phyloP scores from a whole-genome alignment of 208 protist genomes.

The Tetramitus jugosus region DNA sequence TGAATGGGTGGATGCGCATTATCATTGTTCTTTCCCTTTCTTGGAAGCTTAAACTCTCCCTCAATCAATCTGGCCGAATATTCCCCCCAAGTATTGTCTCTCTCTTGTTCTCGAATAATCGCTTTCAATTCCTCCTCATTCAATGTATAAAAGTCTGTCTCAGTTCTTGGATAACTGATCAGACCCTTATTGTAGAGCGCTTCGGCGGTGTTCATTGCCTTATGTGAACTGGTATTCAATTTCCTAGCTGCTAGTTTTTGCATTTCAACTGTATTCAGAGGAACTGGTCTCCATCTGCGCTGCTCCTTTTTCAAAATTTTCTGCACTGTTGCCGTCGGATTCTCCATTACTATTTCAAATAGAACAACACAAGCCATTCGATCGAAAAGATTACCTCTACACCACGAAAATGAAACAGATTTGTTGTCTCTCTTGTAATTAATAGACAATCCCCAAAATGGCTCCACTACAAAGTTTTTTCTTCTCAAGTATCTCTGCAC shows the following conservation, averaged over 20 bases:
- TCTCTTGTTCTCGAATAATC: conserved; percentile 35
- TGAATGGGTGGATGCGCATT: conserved; percentile 97
- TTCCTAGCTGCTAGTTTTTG: conserved; percentile 86
- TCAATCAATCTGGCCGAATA: conserved; percentile 48
- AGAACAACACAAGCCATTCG: conserved; percentile 36
- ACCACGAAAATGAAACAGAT: conserved; percentile 57
- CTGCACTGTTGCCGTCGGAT: conserved; percentile 43
- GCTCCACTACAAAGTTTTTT: conserved; percentile 54
- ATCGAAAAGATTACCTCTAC: conserved; percentile 63
- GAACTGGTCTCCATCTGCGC: conserved; percentile 64
- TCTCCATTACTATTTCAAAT: conserved; percentile 53
- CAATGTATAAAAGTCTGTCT: conserved; percentile 45
- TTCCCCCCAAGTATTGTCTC: conserved; percentile 41
- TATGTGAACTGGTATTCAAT: conserved; percentile 75
- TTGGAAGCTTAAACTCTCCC: conserved; percentile 72
- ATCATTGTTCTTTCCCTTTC: conserved; percentile 86
- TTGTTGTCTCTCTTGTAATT: conserved; percentile 17
- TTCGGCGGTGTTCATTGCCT: conserved; percentile 87
- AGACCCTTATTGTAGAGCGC: conserved; percentile 76
- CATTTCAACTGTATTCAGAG: conserved; percentile 93
- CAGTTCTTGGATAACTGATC: conserved; percentile 91
- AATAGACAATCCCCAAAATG: conserved; percentile 49
- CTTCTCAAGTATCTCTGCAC: conserved; percentile 62
- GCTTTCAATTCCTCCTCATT: conserved; percentile 23
- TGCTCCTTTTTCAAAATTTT: conserved; percentile 35